phyloP scores from a whole-genome alignment of 1,284 basidiomycete genomes.

The Tilletia indica region DNA sequence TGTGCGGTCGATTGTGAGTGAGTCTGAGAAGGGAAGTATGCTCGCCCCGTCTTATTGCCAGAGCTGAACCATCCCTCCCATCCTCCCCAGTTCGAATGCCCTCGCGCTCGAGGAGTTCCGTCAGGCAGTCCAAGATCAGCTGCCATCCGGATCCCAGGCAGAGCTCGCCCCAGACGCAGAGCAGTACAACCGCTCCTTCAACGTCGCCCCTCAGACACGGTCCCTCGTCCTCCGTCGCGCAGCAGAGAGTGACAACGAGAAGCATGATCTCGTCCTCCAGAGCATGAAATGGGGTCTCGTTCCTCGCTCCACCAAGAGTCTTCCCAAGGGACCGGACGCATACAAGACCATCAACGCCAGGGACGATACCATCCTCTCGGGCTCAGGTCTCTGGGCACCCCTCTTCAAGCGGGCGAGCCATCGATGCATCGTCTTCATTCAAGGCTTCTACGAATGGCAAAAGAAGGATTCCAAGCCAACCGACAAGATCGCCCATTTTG shows the following conservation, averaged over 20 bases:
- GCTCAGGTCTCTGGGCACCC: conserved; percentile 32
- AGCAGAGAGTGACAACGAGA: conserved; percentile 19
- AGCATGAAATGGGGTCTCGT: conserved; percentile 80
- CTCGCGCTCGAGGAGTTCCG: conserved; percentile 33
- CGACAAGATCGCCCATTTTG: conserved; percentile 63
- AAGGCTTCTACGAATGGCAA: conserved; percentile 53
- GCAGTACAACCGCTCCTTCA: conserved; percentile 43
- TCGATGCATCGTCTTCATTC: conserved; percentile 50
- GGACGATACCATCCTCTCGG: conserved; percentile 70
- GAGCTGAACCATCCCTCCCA: background rate
- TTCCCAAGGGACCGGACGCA: conserved; percentile 65
- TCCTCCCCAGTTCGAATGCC: conserved; percentile 28
- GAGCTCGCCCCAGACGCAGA: conserved; percentile 23
- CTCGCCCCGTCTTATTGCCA: background rate
- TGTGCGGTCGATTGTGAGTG: conserved; percentile 16
- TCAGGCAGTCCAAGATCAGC: conserved; percentile 4
- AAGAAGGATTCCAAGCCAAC: conserved; percentile 27
- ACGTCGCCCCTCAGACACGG: conserved; percentile 45
- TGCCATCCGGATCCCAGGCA: background rate
- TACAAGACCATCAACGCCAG: conserved; percentile 86
- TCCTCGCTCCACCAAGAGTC: conserved; percentile 74
- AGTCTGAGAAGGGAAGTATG: background rate
- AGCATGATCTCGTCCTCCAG: conserved; percentile 31
- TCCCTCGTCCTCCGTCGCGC: conserved; percentile 36
- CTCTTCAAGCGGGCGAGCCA: conserved; percentile 26